Evolutionary conservation across 768 basidiomycete species (phyloP).

Genomic region (Lentinula sp.): DNA sequence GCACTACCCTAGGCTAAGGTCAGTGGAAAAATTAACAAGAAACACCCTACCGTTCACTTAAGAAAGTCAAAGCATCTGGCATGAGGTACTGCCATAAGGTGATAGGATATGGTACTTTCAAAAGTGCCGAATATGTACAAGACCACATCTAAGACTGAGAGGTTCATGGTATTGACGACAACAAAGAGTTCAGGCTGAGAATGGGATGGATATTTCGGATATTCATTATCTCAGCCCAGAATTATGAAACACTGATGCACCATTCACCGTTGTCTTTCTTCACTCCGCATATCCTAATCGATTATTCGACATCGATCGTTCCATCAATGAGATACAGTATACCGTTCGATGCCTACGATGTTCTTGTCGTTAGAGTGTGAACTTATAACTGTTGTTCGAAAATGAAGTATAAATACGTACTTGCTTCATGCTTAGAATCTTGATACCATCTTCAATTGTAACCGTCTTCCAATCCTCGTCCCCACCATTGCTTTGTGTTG

Average conservation of each 20-base stretch:
- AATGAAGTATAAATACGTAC: conserved; percentile 25
- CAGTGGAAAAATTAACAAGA: too few relatives aligned
- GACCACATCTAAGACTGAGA: too few relatives aligned
- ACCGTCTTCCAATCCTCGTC: conserved; percentile 55
- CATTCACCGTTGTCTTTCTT: neutral
- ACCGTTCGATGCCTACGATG: conserved; percentile 33
- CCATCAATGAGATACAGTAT: conserved; percentile 38
- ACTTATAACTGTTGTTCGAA: neutral
- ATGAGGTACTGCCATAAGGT: too few relatives aligned
- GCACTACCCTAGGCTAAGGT: too few relatives aligned
- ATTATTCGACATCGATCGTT: conserved; percentile 16
- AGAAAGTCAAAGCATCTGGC: too few relatives aligned
- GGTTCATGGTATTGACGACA: too few relatives aligned
- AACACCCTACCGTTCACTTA: too few relatives aligned
- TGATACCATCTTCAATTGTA: conserved; percentile 47
- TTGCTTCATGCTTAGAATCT: conserved; percentile 56
- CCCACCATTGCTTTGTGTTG: conserved; percentile 25
- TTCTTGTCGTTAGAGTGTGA: neutral
- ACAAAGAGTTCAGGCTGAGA: too few relatives aligned
- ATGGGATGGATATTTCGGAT: too few relatives aligned
- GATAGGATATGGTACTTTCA: too few relatives aligned
- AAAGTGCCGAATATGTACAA: too few relatives aligned
- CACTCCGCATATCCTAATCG: neutral
- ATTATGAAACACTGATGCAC: neutral
- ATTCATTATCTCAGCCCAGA: too few relatives aligned